A percentile compares a stretch with the other conserved stretches of the same genome.
Evolutionary conservation across 208 protist genomes (phyloP).

Genomic region (Acanthamoeba royreba): DNA sequence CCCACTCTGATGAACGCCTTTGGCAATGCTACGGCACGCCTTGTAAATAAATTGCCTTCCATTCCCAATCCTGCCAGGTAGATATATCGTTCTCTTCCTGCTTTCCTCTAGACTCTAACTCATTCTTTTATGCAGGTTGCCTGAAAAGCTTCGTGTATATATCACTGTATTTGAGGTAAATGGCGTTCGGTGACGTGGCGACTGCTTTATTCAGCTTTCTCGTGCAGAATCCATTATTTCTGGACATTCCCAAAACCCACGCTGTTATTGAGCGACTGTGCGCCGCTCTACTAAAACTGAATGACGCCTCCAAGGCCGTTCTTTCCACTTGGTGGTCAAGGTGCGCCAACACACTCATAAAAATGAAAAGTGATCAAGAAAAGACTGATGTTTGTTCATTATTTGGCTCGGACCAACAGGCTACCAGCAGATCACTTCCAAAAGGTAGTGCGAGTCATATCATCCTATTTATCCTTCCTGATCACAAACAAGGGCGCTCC

Average conservation of each 20-base stretch:
- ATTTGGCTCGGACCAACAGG: not conserved
- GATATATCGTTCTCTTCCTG: not conserved
- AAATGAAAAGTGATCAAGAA: not conserved
- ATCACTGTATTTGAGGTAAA: not conserved
- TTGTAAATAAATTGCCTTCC: not conserved
- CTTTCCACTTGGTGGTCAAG: not conserved
- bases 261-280: not conserved
- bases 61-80: conserved; percentile 18
- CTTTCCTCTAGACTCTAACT: not conserved
- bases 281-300: not conserved
- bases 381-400: not conserved
- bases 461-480: not conserved
- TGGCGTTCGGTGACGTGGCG: too few species aligned
- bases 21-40: conserved; percentile 9
- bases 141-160: not conserved
- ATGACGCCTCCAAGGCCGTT: not conserved
- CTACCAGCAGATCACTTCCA: conserved; percentile 26
- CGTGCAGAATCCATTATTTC: not conserved
- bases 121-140: not conserved
- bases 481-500: not conserved
- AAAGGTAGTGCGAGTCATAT: not conserved
- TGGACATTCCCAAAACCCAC: not conserved
- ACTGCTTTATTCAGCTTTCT: not conserved
- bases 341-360: not conserved
- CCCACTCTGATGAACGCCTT: not conserved